Base-by-base conservation (phyloP, 441 rosid species). In the Adansonia gregorii region DNA sequence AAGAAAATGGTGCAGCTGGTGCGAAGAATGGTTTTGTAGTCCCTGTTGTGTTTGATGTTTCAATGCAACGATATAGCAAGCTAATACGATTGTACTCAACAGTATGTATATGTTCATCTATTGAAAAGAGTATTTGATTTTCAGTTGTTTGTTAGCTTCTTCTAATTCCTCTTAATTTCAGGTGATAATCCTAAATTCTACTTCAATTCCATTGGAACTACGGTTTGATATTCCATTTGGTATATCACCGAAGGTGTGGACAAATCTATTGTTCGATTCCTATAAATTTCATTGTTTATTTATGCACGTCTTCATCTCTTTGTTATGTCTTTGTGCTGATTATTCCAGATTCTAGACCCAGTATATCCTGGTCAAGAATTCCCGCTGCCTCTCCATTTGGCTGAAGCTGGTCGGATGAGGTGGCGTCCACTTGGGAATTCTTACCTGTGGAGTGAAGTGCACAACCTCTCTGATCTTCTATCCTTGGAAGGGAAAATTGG, bases 191-290 rank as follows among this genome's bases (percentile, higher is more conserved):
- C 81, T 85, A 55, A 95, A 95, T 88, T 86, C 90, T 77, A 94
- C 97, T 68, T 89, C 95, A 73, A 76, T 88, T 82, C 94, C 97
- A 39, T 71, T 94, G 88, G 98, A 95, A 86, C 83, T 95, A 74
- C 93, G 98, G 80, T 95, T 95, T 81, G 99, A 95, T 77, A 95
- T 94, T 87, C 99, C 99, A 67, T 90, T 95, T 85, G 97, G 99
- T 72, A 78, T 95, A 68, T 88, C 99, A 67, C 97, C 99, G 7
- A 94, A 92, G 98, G 97, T 95, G 85, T 43, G 76, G 14, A 73
- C 54, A 35, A 74, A 77, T 24, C 75, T 45, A 67, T 59, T 64
- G 63, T 31, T 51, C 76, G 67, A 51, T 63, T 80, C 20, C 74
- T 65, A 56, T 31, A 73, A 59, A 79, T 45, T 76, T 67, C 74